phyloP scores from a whole-genome alignment of 2,329 filamentous ascomycete species.

The Ceratocystis smalleyi region DNA sequence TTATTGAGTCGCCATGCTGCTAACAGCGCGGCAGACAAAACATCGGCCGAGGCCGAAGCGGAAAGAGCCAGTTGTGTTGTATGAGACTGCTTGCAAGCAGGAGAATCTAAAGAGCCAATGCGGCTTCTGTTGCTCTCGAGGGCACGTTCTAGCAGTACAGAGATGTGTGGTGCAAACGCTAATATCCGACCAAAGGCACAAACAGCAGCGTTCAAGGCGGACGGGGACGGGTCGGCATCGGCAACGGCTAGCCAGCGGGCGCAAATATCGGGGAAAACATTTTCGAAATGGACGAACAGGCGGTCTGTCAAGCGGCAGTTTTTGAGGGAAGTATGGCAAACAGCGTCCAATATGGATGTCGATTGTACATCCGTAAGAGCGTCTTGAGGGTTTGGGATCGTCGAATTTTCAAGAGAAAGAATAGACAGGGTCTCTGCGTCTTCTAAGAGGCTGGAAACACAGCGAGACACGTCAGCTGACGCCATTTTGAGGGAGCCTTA shows the following conservation, averaged over 20 bases:
- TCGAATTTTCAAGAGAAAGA: constrained; percentile 39
- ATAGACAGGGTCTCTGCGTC: constrained; percentile 17
- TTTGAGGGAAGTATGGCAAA: constrained; percentile 52
- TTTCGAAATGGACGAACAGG: constrained; percentile 60
- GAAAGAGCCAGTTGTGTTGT: constrained; percentile 11
- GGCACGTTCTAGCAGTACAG: constrained; percentile 48
- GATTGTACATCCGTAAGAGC: constrained; percentile 36
- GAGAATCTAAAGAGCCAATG: background rate
- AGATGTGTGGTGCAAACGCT: constrained; percentile 67
- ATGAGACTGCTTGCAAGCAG: constrained; percentile 1
- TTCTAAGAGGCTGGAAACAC: constrained; percentile 16
- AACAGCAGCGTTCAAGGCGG: constrained; percentile 32
- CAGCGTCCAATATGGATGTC: constrained; percentile 52
- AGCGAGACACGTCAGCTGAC: constrained; percentile 16
- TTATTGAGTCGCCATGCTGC: constrained; percentile 65
- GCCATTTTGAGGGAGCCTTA: constrained; percentile 11
- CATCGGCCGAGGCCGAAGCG: constrained; percentile 18
- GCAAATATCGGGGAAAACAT: constrained; percentile 65
- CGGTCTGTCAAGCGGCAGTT: constrained; percentile 51
- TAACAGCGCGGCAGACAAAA: constrained; percentile 37
- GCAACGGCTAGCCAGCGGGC: constrained; percentile 54
- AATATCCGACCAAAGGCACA: constrained; percentile 65
- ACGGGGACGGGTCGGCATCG: constrained; percentile 20
- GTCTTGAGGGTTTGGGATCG: constrained; percentile 22
- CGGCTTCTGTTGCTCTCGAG: background rate